A percentile compares a stretch with the other conserved stretches of the same genome.
phyloP scores from a whole-genome alignment of 768 basidiomycete genomes.

The Termitomyces sp. region DNA sequence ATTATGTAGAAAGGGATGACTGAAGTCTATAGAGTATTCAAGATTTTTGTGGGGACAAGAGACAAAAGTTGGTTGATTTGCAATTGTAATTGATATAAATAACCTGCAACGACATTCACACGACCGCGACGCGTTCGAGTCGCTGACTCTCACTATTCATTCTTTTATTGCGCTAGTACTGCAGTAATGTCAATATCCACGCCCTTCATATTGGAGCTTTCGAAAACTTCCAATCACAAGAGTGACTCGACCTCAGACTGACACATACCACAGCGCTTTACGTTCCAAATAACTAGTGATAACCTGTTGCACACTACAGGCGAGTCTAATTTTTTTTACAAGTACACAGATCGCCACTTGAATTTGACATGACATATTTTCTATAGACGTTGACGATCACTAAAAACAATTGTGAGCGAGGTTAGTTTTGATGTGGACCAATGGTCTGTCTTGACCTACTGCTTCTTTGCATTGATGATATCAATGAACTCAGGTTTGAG shows the following conservation, averaged over 20 bases:
- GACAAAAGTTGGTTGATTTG: too few relatives aligned
- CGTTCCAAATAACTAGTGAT: neutral
- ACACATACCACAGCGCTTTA: neutral
- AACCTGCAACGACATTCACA: too few relatives aligned
- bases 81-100: too few relatives aligned
- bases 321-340: neutral
- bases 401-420: neutral
- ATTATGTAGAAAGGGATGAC: neutral
- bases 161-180: too few relatives aligned
- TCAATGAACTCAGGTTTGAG: conserved; percentile 96
- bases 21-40: neutral
- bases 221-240: neutral
- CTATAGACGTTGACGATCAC: neutral
- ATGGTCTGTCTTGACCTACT: conserved; percentile 2
- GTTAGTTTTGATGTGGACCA: neutral
- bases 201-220: neutral
- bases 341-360: neutral
- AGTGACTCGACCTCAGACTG: too few relatives aligned
- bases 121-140: too few relatives aligned
- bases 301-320: neutral
- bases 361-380: neutral
- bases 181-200: neutral
- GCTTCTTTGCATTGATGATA: conserved; percentile 67
- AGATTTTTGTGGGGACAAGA: too few relatives aligned
- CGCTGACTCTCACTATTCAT: too few relatives aligned